Percentiles rank a stretch among this genome's conserved stretches.
These are phyloP conservation scores for Colletotrichum sp. DNA, from an alignment of 2,329 filamentous ascomycete species.

Conservation along the genomic window DNA sequence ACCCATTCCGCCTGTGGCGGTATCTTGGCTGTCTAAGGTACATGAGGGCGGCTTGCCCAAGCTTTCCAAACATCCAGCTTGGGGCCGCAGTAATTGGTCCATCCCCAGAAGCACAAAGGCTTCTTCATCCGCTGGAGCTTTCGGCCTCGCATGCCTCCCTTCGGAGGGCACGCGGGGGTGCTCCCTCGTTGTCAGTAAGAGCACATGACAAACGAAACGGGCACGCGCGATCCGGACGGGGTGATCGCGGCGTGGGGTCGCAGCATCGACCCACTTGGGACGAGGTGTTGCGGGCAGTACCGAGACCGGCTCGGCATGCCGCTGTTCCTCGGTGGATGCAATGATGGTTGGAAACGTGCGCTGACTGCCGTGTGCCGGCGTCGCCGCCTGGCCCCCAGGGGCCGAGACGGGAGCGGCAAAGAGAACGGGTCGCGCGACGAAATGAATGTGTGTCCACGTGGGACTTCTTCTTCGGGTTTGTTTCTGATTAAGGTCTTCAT, in stretches of 20 bases:
- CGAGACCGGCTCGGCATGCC: conserved; percentile 51
- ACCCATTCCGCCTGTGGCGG: conserved; percentile 33
- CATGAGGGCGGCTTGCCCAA: conserved; percentile 35
- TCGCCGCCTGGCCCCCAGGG: neutral
- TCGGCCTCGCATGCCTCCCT: conserved; percentile 7
- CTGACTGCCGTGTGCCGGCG: neutral
- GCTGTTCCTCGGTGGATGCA: conserved; percentile 21
- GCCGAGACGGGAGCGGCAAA: neutral
- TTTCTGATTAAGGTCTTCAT: neutral
- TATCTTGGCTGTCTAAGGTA: conserved; percentile 23
- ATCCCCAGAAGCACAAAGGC: conserved; percentile 3
- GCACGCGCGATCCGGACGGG: conserved; percentile 7
- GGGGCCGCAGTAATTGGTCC: conserved; percentile 24
- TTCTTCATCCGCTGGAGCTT: conserved; percentile 20
- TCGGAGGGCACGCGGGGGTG: conserved; percentile 1
- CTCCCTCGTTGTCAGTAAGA: conserved; percentile 17
- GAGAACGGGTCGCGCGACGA: conserved; percentile 14
- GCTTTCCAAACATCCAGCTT: conserved; percentile 30
- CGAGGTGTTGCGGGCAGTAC: conserved; percentile 14
- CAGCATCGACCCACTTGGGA: conserved; percentile 58
- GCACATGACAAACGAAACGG: conserved; percentile 22
- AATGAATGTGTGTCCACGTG: conserved; percentile 37
- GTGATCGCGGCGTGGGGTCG: conserved; percentile 46
- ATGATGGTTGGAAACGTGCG: conserved; percentile 14
- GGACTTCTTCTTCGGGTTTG: conserved; percentile 20